phyloP scores from a whole-genome alignment of 345 rosid species.

The Trapa bicornis region DNA sequence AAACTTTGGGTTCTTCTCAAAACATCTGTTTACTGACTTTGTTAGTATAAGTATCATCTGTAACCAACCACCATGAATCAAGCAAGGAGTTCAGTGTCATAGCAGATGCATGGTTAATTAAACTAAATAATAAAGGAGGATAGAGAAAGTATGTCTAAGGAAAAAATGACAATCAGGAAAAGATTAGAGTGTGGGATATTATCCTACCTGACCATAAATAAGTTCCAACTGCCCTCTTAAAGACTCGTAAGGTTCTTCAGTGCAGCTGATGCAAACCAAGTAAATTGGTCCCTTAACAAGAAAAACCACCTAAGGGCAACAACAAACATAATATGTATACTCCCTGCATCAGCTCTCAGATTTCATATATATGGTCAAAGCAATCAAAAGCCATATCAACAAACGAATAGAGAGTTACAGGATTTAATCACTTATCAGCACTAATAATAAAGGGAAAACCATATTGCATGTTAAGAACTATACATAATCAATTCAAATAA shows the following conservation, averaged over 20 bases:
- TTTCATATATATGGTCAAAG: neutral
- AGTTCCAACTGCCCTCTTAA: conserved; percentile 84
- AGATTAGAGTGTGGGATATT: neutral
- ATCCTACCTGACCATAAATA: conserved; percentile 86
- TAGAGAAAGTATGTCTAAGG: neutral
- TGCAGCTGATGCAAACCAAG: conserved; percentile 93
- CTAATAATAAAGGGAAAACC: neutral
- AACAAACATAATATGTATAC: neutral
- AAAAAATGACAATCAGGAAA: neutral
- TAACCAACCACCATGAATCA: conserved; percentile 20
- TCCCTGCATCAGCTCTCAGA: neutral
- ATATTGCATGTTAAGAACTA: neutral
- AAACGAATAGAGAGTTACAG: neutral
- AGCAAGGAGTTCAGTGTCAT: conserved; percentile 4
- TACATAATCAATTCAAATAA: neutral
- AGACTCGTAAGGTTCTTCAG: conserved; percentile 87
- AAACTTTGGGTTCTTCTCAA: conserved; percentile 91
- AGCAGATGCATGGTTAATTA: neutral
- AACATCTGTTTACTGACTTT: conserved; percentile 87
- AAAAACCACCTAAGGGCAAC: conserved; percentile 62
- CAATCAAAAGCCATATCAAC: neutral
- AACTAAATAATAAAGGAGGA: neutral
- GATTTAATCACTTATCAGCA: neutral
- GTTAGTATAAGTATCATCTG: conserved; percentile 98
- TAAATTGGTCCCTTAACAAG: conserved; percentile 98